These are phyloP conservation scores for Albatrellus sp. DNA, from an alignment of 1,284 basidiomycete genomes.

Conservation along the genomic window DNA sequence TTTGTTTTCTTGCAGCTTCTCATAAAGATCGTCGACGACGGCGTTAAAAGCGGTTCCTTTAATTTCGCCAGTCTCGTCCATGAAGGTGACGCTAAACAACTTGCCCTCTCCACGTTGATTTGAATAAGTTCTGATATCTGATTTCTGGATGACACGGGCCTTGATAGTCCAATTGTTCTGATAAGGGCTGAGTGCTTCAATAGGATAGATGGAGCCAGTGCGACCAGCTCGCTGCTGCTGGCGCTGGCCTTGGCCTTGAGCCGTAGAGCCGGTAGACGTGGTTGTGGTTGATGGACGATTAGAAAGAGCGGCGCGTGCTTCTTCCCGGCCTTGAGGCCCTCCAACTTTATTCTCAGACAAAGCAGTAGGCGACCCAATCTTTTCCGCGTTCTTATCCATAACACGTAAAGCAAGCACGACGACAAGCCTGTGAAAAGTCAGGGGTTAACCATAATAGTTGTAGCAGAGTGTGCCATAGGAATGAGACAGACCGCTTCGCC, in stretches of 20 bases:
- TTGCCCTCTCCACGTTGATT: slow-evolving; percentile 92
- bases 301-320: slow-evolving; percentile 8
- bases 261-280: slow-evolving; percentile 6
- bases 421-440: slow-evolving; percentile 48
- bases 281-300: slow-evolving; percentile 12
- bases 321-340: background rate
- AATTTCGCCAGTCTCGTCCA: slow-evolving; percentile 95
- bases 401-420: slow-evolving; percentile 74
- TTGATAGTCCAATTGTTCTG: slow-evolving; percentile 99
- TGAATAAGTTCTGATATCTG: slow-evolving; percentile 83
- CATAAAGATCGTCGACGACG: slow-evolving; percentile 75
- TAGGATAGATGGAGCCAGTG: slow-evolving; percentile 58
- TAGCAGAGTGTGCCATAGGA: slow-evolving; percentile 6
- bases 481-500: slow-evolving; percentile 57
- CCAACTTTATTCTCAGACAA: slow-evolving; percentile 14
- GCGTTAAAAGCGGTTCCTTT: slow-evolving; percentile 88
- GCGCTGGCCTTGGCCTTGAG: slow-evolving; percentile 13
- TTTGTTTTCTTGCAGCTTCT: slow-evolving; percentile 81
- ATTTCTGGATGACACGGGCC: slow-evolving; percentile 85
- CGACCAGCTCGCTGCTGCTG: slow-evolving; percentile 12
- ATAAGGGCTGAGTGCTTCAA: slow-evolving; percentile 92
- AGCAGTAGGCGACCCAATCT: slow-evolving; percentile 62
- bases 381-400: slow-evolving; percentile 39
- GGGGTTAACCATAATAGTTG: slow-evolving; percentile 2
- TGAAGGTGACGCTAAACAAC: slow-evolving; percentile 84